Evolutionary conservation across 805 yeast species (phyloP).

Genomic region (Helenozyma baotianmanensis): DNA sequence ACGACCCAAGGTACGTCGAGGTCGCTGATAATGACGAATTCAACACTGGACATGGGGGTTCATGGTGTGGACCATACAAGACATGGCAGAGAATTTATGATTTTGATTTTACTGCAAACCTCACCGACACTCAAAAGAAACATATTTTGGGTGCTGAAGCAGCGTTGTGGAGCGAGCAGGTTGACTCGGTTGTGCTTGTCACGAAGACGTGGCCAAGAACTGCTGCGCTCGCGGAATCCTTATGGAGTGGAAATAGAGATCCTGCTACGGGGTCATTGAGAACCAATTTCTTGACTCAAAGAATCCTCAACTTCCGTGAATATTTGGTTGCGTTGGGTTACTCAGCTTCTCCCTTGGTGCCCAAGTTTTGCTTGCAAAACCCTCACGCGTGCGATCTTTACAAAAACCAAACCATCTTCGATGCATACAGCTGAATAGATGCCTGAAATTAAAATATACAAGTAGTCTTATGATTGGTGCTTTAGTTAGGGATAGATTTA

Average conservation of each 20-base stretch:
- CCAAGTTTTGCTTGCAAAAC: conserved; percentile 30
- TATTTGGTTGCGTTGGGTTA: conserved; percentile 32
- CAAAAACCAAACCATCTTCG: neutral
- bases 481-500: too few relatives aligned
- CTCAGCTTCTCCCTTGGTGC: conserved; percentile 31
- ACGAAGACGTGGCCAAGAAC: conserved; percentile 37
- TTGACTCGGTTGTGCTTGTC: conserved; percentile 26
- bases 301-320: conserved; percentile 37
- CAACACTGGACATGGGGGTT: conserved; percentile 30
- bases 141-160: conserved; percentile 38
- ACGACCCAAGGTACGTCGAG: conserved; percentile 30
- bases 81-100: conserved; percentile 40
- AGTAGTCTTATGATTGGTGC: too few relatives aligned
- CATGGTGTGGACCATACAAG: conserved; percentile 42
- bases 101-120: conserved; percentile 27
- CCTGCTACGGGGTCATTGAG: conserved; percentile 22
- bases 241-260: conserved; percentile 39
- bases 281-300: conserved; percentile 25
- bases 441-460: neutral
- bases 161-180: conserved; percentile 38
- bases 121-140: conserved; percentile 23
- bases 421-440: neutral
- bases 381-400: conserved; percentile 36
- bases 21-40: conserved; percentile 18
- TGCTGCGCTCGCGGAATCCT: conserved; percentile 37